Percentiles rank a stretch among this genome's conserved stretches.
phyloP scores from a whole-genome alignment of 2,329 filamentous ascomycete species.

The Aureobasidium melanogenum region DNA sequence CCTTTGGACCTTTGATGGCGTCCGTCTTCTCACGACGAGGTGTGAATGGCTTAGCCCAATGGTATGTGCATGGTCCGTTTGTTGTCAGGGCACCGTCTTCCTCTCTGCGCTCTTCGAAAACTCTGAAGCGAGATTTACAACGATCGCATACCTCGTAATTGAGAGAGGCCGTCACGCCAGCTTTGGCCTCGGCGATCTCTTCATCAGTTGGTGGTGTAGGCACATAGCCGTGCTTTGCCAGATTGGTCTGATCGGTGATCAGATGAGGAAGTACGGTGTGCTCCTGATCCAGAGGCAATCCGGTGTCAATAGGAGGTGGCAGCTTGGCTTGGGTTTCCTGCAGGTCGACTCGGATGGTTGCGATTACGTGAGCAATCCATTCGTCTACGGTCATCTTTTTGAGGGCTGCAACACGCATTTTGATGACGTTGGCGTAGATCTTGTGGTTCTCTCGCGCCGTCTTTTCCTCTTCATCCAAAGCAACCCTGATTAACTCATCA shows the following conservation, averaged over 20 bases:
- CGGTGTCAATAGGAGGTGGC: slow-evolving; percentile 53
- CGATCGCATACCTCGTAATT: slow-evolving; percentile 87
- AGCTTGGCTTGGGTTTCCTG: slow-evolving; percentile 20
- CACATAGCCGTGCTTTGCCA: slow-evolving; percentile 70
- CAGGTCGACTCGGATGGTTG: slow-evolving; percentile 37
- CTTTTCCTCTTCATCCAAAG: slow-evolving; percentile 71
- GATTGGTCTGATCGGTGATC: slow-evolving; percentile 51
- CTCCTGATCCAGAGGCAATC: slow-evolving; percentile 60
- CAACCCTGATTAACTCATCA: slow-evolving; percentile 58
- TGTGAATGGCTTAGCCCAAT: slow-evolving; percentile 63
- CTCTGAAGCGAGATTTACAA: slow-evolving; percentile 77
- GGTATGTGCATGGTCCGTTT: slow-evolving; percentile 70
- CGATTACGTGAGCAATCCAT: slow-evolving; percentile 48
- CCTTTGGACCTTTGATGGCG: slow-evolving; percentile 45
- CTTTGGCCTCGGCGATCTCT: slow-evolving; percentile 57
- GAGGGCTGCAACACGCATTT: slow-evolving; percentile 66
- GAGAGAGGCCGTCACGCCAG: slow-evolving; percentile 56
- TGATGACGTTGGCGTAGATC: slow-evolving; percentile 78
- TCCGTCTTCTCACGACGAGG: slow-evolving; percentile 48
- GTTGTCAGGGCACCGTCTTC: slow-evolving; percentile 67
- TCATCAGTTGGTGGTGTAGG: slow-evolving; percentile 54
- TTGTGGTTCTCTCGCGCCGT: slow-evolving; percentile 56
- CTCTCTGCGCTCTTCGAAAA: slow-evolving; percentile 75
- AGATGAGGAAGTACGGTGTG: slow-evolving; percentile 54
- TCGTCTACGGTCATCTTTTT: slow-evolving; percentile 64